These are phyloP conservation scores for Hymenoscyphus occultus DNA, from an alignment of 2,329 filamentous ascomycete species.

Conservation along the genomic window DNA sequence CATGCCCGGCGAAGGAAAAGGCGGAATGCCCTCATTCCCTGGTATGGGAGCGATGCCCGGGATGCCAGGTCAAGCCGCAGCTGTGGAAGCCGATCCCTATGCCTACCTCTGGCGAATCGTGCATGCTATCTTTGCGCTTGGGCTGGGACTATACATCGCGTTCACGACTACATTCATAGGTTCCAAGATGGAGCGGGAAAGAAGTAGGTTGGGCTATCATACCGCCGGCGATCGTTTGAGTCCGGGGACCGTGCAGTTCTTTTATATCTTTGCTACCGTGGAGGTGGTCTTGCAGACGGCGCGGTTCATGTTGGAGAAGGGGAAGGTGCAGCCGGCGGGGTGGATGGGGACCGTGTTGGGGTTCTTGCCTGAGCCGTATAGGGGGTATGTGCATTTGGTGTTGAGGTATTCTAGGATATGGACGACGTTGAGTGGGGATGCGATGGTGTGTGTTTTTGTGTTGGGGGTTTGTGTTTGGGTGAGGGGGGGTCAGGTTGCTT, in stretches of 20 bases:
- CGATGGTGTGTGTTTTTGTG: constrained; percentile 75
- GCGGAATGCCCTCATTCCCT: constrained; percentile 37
- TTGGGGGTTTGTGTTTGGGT: constrained; percentile 45
- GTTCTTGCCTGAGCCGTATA: constrained; percentile 64
- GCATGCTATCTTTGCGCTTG: constrained; percentile 69
- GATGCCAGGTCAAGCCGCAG: constrained; percentile 34
- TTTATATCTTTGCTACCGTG: constrained; percentile 77
- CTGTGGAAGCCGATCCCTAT: constrained; percentile 41
- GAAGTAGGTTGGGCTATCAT: constrained; percentile 28
- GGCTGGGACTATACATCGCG: constrained; percentile 68
- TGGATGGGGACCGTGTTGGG: constrained; percentile 61
- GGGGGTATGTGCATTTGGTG: constrained; percentile 57
- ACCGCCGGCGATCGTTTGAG: constrained; percentile 37
- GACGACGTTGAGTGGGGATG: constrained; percentile 67
- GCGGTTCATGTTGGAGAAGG: constrained; percentile 67
- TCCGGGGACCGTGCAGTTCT: constrained; percentile 54
- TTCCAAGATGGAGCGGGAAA: constrained; percentile 57
- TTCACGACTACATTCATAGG: constrained; percentile 67
- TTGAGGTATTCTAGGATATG: constrained; percentile 70
- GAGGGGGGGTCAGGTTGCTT: constrained; percentile 21
- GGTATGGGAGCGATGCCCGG: constrained; percentile 41
- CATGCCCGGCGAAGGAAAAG: constrained; percentile 34
- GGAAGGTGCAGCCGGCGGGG: constrained; percentile 52
- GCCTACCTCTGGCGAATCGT: constrained; percentile 67
- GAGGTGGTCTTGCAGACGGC: constrained; percentile 71